Evolutionary conservation across 345 rosid genomes (phyloP).

Genomic region (Raphanus sativus): DNA sequence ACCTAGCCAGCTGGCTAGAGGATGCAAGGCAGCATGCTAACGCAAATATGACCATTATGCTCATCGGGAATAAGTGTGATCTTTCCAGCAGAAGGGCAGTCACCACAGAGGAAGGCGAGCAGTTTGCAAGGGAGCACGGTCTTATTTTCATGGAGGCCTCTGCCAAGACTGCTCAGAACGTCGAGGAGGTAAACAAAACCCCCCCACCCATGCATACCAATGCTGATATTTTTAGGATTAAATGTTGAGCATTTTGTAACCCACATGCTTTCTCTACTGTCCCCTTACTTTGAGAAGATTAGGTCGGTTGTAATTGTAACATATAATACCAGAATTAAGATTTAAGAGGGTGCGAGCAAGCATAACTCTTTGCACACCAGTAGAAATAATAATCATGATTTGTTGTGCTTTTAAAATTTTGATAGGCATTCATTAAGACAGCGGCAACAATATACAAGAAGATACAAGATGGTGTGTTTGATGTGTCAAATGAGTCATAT

Average conservation of each 20-base stretch:
- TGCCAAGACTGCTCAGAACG: slow-evolving; percentile 97
- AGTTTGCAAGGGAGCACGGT: slow-evolving; percentile 95
- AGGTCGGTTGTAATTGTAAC: neutral
- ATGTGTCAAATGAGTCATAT: slow-evolving; percentile 94
- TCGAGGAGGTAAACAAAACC: slow-evolving; percentile 65
- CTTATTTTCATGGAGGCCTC: slow-evolving; percentile 99
- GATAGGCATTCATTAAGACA: slow-evolving; percentile 88
- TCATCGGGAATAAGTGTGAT: slow-evolving; percentile 89
- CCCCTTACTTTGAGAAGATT: neutral
- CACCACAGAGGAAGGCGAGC: slow-evolving; percentile 92
- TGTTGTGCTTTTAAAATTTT: slow-evolving; percentile 12
- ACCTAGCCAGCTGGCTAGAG: slow-evolving; percentile 94
- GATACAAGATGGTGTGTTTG: slow-evolving; percentile 97
- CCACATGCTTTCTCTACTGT: slow-evolving; percentile 6
- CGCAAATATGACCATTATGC: slow-evolving; percentile 97
- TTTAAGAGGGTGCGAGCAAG: neutral
- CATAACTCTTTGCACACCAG: neutral
- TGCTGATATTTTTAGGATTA: no score
- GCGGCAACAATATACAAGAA: slow-evolving; percentile 95
- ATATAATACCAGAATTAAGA: neutral
- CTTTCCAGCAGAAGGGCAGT: slow-evolving; percentile 98
- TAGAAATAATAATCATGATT: neutral
- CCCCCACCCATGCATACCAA: neutral
- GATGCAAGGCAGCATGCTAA: slow-evolving; percentile 99
- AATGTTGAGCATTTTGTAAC: neutral